Conservation (phyloP, 2,329 filamentous ascomycete genomes). For the Stemphylium beticola region DNA sequence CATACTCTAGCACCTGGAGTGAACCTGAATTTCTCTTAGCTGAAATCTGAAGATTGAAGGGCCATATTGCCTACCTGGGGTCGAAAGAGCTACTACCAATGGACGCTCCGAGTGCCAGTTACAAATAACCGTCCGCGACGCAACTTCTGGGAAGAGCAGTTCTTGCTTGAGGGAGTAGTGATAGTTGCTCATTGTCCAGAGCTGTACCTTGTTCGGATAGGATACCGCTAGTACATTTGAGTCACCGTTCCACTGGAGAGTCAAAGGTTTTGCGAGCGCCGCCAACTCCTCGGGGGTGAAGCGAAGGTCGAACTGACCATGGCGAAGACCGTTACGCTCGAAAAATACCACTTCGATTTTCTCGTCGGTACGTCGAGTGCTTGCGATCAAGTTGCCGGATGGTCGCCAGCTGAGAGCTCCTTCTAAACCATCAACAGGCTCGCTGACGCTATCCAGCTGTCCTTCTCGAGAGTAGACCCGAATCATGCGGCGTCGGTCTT, state of each 20-base stretch:
- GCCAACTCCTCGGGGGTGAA: conserved; percentile 65
- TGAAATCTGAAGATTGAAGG: not conserved
- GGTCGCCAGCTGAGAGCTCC: conserved; percentile 89
- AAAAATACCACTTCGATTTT: conserved; percentile 90
- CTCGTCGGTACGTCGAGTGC: conserved; percentile 73
- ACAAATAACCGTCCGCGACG: conserved; percentile 21
- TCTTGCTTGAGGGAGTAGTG: conserved; percentile 98
- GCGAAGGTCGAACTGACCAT: conserved; percentile 88
- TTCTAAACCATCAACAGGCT: conserved; percentile 93
- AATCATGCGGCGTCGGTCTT: conserved; percentile 74
- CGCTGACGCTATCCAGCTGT: conserved; percentile 87
- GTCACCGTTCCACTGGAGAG: conserved; percentile 86
- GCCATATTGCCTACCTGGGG: conserved; percentile 26
- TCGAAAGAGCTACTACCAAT: conserved; percentile 67
- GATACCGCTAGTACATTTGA: conserved; percentile 88
- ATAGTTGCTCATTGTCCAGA: conserved; percentile 98
- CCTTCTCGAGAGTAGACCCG: conserved; percentile 92
- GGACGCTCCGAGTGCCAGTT: conserved; percentile 87
- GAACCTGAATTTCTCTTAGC: conserved; percentile 39
- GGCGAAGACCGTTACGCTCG: conserved; percentile 94
- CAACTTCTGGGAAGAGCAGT: conserved; percentile 53
- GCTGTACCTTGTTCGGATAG: conserved; percentile 75
- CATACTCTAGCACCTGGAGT: conserved; percentile 67
- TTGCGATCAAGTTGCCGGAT: conserved; percentile 87
- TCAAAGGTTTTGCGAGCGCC: conserved; percentile 63